Base-by-base conservation (phyloP, 495 filamentous ascomycete genomes). In the Aspergillus sclerotiicarbonarius region DNA sequence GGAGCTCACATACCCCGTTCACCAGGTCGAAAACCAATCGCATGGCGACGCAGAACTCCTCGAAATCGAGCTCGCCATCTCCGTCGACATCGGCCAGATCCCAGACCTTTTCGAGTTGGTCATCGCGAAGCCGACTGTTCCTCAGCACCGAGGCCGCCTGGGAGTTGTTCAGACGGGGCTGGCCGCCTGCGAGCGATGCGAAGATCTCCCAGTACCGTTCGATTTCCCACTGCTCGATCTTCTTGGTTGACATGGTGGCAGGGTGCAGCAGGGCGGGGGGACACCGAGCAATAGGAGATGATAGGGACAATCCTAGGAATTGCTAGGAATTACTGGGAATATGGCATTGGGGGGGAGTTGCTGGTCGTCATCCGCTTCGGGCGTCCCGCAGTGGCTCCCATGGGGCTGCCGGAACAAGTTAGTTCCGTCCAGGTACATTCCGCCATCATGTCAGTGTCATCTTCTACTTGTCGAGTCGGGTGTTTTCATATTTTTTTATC, bases 121-220 rank as follows among this genome's bases (percentile, higher is more conserved):
- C 91, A 79, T 98, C 92, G 54, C 87, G 84, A 59, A 98, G 82
- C 29, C 90, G 90, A 64, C 87, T 91, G 83, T 98, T 98, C 78
- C 96, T 95, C 71, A 98, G 88, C 52, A 98, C 90, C 21, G 90
- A 87, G 63, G 93, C 92, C 46, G 94, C 94, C 72, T 96, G 91
- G 58, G 88, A 86, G 72, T 91, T 96, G 52, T 88, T 94, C 35
- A 98, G 81, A 72, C 87, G 90, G 66, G 87, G 79, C 60, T 89
- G 87, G 72, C 92, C 93, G 72, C 88, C 87, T 46, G 78, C 58
- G 54, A 96, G 82, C 35, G 91, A 86, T 54, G 89, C 82, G 77
- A 98, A 98, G 73, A 98, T 98, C 78, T 98, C 96, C 94, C 94
- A 98, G 76, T 98, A 98, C 56, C 92, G 91, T 68, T 96, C 91